phyloP scores from a whole-genome alignment of 306 rosid species.

The Fragaria ananassa region DNA sequence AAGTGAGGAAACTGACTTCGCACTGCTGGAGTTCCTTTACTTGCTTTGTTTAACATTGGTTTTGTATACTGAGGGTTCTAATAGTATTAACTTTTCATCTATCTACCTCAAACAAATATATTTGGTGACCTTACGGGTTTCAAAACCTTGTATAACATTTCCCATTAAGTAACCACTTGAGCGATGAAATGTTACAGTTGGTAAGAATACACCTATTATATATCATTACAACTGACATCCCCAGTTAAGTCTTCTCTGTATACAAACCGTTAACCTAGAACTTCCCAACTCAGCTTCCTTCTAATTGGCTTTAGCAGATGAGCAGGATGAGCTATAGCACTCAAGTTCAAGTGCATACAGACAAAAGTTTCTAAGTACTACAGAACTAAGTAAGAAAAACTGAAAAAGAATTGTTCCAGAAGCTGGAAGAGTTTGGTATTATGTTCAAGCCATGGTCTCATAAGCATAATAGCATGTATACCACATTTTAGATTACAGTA shows the following conservation, averaged over 20 bases:
- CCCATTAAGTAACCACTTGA: neutral
- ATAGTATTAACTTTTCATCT: neutral
- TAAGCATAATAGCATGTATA: neutral
- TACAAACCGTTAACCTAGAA: too few species aligned
- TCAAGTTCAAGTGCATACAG: neutral
- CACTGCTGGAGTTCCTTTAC: neutral
- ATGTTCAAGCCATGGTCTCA: neutral
- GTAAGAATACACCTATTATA: neutral
- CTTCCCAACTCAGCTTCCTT: too few species aligned
- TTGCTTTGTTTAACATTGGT: neutral
- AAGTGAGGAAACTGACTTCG: neutral
- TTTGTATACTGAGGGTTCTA: neutral
- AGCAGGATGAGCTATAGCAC: too few species aligned
- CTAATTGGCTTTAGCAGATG: too few species aligned
- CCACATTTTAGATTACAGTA: neutral
- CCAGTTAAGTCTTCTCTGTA: too few species aligned
- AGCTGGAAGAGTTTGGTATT: neutral
- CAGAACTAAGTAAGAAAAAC: neutral
- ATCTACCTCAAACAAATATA: neutral
- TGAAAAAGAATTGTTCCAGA: neutral
- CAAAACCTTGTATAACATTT: neutral
- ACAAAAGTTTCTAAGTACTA: neutral
- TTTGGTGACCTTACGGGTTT: neutral
- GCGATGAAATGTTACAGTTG: neutral
- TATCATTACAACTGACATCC: conserved; percentile 3